Conservation (phyloP, 1,139 yeast genomes). For the Yamadazyma atlantica region DNA sequence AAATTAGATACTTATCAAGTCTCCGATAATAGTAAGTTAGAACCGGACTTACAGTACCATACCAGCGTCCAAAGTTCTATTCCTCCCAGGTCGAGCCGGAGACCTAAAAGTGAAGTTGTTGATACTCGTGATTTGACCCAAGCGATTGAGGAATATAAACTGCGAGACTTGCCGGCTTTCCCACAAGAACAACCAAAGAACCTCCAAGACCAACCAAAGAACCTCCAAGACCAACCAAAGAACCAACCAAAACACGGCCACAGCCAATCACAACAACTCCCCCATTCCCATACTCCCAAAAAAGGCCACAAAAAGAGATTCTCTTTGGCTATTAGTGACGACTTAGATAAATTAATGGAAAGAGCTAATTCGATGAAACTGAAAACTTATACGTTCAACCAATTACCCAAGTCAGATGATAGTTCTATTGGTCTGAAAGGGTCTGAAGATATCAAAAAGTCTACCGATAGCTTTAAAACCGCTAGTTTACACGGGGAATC, state of each 20-base stretch:
- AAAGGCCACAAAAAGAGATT: constrained; percentile 16
- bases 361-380: constrained; percentile 29
- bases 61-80: constrained; percentile 41
- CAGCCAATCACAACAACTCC: constrained; percentile 1
- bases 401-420: constrained; percentile 11
- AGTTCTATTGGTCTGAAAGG: constrained; percentile 10
- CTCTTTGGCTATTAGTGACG: constrained; percentile 32
- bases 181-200: constrained; percentile 3
- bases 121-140: constrained; percentile 12
- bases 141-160: constrained; percentile 14
- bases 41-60: constrained; percentile 32
- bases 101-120: constrained; percentile 37
- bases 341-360: constrained; percentile 42
- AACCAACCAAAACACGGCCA: too few species aligned
- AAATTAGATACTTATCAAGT: constrained; percentile 8
- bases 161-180: not conserved
- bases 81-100: constrained; percentile 42
- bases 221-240: not conserved
- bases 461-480: constrained; percentile 11
- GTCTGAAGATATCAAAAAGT: not conserved
- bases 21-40: constrained; percentile 8
- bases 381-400: constrained; percentile 15
- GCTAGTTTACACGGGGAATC: constrained; percentile 10
- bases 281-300: not conserved
- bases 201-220: not conserved